Evolutionary conservation across 352 stramenopile species (phyloP).

Genomic region (Pythium myriotylum): DNA sequence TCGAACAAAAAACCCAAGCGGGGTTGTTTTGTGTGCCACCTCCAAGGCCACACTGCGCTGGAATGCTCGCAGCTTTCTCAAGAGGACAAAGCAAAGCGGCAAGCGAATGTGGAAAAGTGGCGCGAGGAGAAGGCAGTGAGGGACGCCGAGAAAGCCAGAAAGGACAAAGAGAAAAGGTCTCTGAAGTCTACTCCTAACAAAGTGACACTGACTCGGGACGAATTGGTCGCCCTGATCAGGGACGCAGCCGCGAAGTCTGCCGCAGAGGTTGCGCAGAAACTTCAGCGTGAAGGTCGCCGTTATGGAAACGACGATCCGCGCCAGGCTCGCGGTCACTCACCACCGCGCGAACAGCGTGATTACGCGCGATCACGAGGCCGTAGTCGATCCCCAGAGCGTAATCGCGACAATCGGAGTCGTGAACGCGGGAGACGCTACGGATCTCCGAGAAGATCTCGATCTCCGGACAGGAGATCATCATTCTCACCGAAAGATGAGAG

Average conservation of each 20-base stretch:
- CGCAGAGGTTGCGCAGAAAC: slow-evolving; percentile 3
- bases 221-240: slow-evolving; percentile 7
- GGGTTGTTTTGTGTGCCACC: slow-evolving; percentile 2
- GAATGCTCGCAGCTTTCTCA: background rate
- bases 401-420: background rate
- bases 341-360: background rate
- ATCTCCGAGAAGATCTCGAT: slow-evolving; percentile 2
- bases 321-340: background rate
- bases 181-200: background rate
- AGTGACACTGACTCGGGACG: background rate
- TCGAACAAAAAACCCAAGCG: background rate
- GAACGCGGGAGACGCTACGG: too few species aligned
- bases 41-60: background rate
- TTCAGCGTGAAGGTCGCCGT: background rate
- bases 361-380: background rate
- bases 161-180: too few species aligned
- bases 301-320: background rate
- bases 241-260: background rate
- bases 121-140: background rate
- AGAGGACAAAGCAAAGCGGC: background rate
- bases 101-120: background rate
- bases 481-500: background rate
- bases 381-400: slow-evolving; percentile 3
- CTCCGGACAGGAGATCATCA: slow-evolving; percentile 3
- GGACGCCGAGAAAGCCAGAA: background rate